These are phyloP conservation scores for Botrytis aclada DNA, from an alignment of 2,329 filamentous ascomycete species.

Conservation along the genomic window DNA sequence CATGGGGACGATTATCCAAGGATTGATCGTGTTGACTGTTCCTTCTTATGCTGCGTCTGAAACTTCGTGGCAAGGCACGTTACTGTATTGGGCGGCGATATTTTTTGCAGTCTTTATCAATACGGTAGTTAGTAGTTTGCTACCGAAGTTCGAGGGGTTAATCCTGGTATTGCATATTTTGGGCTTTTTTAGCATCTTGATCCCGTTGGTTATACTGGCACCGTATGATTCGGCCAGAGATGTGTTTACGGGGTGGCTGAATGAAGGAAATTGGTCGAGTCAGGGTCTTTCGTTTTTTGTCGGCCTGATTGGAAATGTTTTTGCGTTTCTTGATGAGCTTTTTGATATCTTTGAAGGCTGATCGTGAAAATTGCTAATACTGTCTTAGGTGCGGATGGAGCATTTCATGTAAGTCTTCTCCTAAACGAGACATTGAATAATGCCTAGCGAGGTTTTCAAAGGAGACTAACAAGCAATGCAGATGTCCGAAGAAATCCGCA, in stretches of 20 bases:
- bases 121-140: constrained; percentile 39
- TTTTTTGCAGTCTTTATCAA: constrained; percentile 41
- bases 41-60: neutral
- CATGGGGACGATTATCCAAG: constrained; percentile 6
- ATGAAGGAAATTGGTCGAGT: constrained; percentile 35
- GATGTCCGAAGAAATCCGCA: constrained; percentile 22
- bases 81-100: constrained; percentile 11
- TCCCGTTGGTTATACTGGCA: constrained; percentile 37
- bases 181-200: constrained; percentile 45
- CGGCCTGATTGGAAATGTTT: constrained; percentile 38
- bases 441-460: neutral
- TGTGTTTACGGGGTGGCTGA: constrained; percentile 36
- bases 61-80: constrained; percentile 9
- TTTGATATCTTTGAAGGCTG: neutral
- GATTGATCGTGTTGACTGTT: constrained; percentile 1
- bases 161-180: constrained; percentile 45
- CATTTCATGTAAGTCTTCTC: constrained; percentile 9
- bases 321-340: constrained; percentile 17
- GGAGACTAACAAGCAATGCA: neutral
- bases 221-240: constrained; percentile 23
- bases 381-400: constrained; percentile 15
- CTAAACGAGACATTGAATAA: neutral
- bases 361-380: neutral
- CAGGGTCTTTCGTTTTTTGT: constrained; percentile 39
- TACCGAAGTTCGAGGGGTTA: constrained; percentile 44